Conservation (phyloP, 2,329 filamentous ascomycete species). For the Paracoccidioides brasiliensis region DNA sequence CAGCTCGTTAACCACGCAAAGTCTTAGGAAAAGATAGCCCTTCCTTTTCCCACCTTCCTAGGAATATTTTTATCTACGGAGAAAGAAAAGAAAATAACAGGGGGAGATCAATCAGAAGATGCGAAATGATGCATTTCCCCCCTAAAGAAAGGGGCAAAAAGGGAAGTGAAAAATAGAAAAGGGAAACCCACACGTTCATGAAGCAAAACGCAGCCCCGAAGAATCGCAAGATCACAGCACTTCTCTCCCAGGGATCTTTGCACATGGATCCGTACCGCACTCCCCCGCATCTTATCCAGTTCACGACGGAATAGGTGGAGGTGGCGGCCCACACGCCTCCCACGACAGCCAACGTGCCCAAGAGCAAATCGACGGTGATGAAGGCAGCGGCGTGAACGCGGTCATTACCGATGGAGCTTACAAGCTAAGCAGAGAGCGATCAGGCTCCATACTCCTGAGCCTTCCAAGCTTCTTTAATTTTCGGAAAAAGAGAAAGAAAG, state of each 20-base stretch:
- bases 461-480: background rate
- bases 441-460: slow-evolving; percentile 1
- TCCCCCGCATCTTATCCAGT: slow-evolving; percentile 1
- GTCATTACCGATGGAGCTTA: background rate
- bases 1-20: background rate
- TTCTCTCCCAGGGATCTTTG: background rate
- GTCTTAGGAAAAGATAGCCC: background rate
- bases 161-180: background rate
- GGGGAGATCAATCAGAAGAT: background rate
- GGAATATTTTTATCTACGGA: background rate
- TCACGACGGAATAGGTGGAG: background rate
- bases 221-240: slow-evolving; percentile 3
- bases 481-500: too few species aligned
- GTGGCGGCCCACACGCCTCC: background rate
- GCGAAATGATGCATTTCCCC: too few species aligned
- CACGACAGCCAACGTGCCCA: slow-evolving; percentile 12
- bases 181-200: slow-evolving; percentile 1
- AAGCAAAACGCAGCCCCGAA: slow-evolving; percentile 2
- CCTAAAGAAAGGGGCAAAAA: background rate
- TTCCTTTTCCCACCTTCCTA: too few species aligned
- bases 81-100: background rate
- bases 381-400: background rate
- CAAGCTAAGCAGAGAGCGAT: background rate
- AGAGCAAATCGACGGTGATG: slow-evolving; percentile 14
- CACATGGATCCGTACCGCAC: slow-evolving; percentile 1